Evolutionary conservation across 2,329 filamentous ascomycete species (phyloP).

Genomic region (Cercospora berteroae): DNA sequence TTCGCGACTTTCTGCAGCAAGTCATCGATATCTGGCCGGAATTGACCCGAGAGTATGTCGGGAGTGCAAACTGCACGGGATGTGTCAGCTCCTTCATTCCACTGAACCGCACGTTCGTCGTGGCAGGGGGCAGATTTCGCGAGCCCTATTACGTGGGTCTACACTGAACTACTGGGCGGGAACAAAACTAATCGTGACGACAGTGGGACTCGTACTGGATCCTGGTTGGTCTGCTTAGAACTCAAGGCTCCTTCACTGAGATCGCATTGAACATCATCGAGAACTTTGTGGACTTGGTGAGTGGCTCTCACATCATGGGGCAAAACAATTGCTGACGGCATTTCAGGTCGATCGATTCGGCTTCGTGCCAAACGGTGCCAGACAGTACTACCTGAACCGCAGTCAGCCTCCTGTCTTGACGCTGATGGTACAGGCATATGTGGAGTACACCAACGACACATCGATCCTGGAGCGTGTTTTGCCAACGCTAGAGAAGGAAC

Average conservation of each 20-base stretch:
- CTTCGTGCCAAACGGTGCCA: conserved; percentile 67
- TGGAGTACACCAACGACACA: conserved; percentile 64
- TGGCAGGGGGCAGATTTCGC: conserved; percentile 68
- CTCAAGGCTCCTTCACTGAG: conserved; percentile 60
- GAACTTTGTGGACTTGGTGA: conserved; percentile 62
- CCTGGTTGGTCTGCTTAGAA: conserved; percentile 63
- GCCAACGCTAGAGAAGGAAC: conserved; percentile 62
- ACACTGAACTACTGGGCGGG: neutral
- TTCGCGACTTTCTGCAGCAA: conserved; percentile 60
- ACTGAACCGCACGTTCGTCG: conserved; percentile 66
- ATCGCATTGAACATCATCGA: conserved; percentile 67
- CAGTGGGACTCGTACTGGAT: conserved; percentile 35
- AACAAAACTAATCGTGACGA: neutral
- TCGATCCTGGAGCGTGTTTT: conserved; percentile 60
- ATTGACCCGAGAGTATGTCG: conserved; percentile 60
- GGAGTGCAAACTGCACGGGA: conserved; percentile 54
- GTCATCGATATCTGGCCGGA: conserved; percentile 70
- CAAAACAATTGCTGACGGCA: too few species aligned
- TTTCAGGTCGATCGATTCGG: conserved; percentile 57
- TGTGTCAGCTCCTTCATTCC: conserved; percentile 66
- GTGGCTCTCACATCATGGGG: too few species aligned
- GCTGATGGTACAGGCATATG: conserved; percentile 64
- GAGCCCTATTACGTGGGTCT: conserved; percentile 72
- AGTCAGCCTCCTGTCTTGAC: conserved; percentile 66
- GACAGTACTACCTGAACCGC: conserved; percentile 66